These are phyloP conservation scores for Pythium volutum DNA, from an alignment of 352 stramenopile species.

Conservation along the genomic window DNA sequence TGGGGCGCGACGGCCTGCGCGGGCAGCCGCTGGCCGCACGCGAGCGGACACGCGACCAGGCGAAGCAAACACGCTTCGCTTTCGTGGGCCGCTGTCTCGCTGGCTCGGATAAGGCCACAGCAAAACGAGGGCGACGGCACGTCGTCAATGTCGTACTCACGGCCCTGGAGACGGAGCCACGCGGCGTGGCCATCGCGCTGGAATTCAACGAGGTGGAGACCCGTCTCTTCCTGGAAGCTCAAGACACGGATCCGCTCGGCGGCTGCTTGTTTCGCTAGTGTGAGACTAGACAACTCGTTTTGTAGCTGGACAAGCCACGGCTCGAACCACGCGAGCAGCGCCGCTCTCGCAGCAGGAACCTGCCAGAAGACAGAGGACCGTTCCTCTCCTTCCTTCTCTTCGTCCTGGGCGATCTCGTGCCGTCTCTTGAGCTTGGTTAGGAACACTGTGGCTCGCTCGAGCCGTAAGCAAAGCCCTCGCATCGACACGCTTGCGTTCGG, in stretches of 20 bases:
- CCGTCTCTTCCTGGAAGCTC: constrained; percentile 32
- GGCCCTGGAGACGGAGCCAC: constrained; percentile 37
- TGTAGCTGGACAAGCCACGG: constrained; percentile 3
- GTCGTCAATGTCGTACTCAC: constrained; percentile 45
- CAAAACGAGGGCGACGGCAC: constrained; percentile 14
- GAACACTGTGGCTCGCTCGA: constrained; percentile 12
- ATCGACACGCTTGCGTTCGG: constrained; percentile 2
- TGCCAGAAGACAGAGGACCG: constrained; percentile 1
- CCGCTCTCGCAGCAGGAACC: neutral
- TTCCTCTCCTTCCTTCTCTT: constrained; percentile 4
- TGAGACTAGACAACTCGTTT: neutral
- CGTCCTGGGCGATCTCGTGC: neutral
- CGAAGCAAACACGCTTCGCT: constrained; percentile 41
- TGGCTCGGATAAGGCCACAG: constrained; percentile 27
- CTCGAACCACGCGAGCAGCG: constrained; percentile 20
- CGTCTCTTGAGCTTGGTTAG: constrained; percentile 10
- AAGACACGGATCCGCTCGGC: constrained; percentile 37
- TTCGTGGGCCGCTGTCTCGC: constrained; percentile 25
- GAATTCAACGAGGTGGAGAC: constrained; percentile 52
- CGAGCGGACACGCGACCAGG: constrained; percentile 55
- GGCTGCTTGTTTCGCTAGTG: constrained; percentile 8
- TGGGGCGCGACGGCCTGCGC: constrained; percentile 36
- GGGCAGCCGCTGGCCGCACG: constrained; percentile 57
- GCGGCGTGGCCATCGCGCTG: constrained; percentile 38
- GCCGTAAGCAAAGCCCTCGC: constrained; percentile 12